Conservation (phyloP, 225 moss, liverwort and hornwort species). For the Bryoerythrophyllum caledonicum region DNA sequence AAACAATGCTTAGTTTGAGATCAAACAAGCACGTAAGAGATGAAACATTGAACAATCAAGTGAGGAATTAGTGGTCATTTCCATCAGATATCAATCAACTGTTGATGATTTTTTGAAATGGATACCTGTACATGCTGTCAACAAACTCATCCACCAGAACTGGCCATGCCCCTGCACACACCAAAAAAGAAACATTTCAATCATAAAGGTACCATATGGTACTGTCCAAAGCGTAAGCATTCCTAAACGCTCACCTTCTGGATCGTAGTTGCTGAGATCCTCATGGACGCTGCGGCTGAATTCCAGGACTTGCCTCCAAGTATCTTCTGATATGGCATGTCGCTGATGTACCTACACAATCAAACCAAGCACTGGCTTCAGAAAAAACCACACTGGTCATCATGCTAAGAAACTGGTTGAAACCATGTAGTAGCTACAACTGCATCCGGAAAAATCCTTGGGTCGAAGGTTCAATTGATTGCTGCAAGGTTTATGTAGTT, state of each 20-base stretch:
- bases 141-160: conserved; percentile 98
- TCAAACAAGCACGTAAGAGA: no score
- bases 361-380: not conserved
- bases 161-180: conserved; percentile 93
- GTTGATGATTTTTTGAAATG: not conserved
- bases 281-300: conserved; percentile 98
- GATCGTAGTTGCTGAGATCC: conserved; percentile 99
- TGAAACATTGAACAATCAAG: no score
- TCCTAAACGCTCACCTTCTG: conserved; percentile 59
- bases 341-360: conserved; percentile 77
- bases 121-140: conserved; percentile 95
- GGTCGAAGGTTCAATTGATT: no score
- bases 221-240: conserved; percentile 1
- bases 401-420: conserved; percentile 9
- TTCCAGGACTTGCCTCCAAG: conserved; percentile 97
- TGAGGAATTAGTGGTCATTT: no score
- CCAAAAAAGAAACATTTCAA: not conserved
- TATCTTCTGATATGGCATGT: conserved; percentile 96
- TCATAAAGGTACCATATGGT: conserved; percentile 1
- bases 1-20: no score
- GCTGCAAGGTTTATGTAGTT: no score
- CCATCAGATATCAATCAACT: no score
- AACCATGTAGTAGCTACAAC: not conserved
- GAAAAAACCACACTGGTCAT: not conserved
- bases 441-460: not conserved